phyloP scores from a whole-genome alignment of 31 red algal species.

The Endocladia muricata region DNA sequence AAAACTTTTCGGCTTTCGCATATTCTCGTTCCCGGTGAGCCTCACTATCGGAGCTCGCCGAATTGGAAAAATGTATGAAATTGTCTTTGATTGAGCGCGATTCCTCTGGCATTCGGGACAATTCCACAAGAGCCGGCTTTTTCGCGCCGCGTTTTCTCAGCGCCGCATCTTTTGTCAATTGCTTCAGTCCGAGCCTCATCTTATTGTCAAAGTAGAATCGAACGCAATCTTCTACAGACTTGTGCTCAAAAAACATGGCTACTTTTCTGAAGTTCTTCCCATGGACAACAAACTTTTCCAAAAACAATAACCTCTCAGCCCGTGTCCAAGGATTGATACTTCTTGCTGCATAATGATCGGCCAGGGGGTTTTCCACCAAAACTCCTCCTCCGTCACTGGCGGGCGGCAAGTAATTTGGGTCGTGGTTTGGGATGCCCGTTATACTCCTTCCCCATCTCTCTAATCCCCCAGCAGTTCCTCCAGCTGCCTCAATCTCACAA shows the following conservation, averaged over 20 bases:
- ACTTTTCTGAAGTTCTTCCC: conserved; percentile 90
- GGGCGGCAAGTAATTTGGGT: conserved; percentile 25
- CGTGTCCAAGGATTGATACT: conserved; percentile 91
- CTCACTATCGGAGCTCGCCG: conserved; percentile 12
- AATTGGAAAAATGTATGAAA: conserved; percentile 37
- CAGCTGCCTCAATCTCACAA: conserved; percentile 56
- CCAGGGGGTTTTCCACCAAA: conserved; percentile 66
- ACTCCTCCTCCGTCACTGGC: conserved; percentile 63
- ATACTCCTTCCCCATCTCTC: conserved; percentile 78
- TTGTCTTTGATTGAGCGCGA: conserved; percentile 64
- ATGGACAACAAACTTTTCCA: conserved; percentile 79
- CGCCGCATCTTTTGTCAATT: conserved; percentile 58
- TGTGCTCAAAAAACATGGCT: conserved; percentile 84
- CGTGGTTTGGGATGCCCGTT: conserved; percentile 61
- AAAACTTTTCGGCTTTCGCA: conserved; percentile 3
- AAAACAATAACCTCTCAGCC: conserved; percentile 77
- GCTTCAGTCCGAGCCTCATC: conserved; percentile 71
- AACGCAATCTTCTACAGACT: conserved; percentile 88
- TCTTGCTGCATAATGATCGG: conserved; percentile 46
- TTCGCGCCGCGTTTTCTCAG: conserved; percentile 45
- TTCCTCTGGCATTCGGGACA: conserved; percentile 43
- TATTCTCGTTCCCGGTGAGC: conserved; percentile 7
- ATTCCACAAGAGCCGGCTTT: conserved; percentile 26
- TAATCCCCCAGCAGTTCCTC: conserved; percentile 65
- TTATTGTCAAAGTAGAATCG: conserved; percentile 92